phyloP scores from a whole-genome alignment of 345 rosid genomes.

The Syzygium aqueum region DNA sequence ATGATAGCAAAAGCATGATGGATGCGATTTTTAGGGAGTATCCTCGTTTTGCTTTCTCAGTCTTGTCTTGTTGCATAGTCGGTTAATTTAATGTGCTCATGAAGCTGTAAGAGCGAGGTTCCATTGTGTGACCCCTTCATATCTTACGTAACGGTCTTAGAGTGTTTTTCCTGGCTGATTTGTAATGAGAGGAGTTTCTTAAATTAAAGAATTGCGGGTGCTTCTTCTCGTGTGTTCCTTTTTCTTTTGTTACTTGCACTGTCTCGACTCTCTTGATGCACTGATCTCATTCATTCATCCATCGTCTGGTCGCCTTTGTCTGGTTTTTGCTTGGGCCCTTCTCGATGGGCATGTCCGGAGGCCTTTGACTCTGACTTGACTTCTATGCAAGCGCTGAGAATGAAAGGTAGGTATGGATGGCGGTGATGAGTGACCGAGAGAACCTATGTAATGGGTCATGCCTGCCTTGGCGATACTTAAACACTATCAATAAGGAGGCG shows the following conservation, averaged over 20 bases:
- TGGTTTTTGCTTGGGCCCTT: background rate
- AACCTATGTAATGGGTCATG: background rate
- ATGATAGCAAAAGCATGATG: conserved; percentile 21
- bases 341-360: background rate
- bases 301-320: background rate
- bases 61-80: background rate
- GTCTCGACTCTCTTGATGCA: background rate
- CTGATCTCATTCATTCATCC: background rate
- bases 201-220: background rate
- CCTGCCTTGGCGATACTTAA: background rate
- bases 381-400: background rate
- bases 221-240: background rate
- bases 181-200: background rate
- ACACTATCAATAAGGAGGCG: background rate
- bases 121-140: conserved; percentile 8
- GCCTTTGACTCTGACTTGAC: background rate
- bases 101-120: conserved; percentile 14
- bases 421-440: background rate
- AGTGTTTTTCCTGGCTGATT: background rate
- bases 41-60: conserved; percentile 31
- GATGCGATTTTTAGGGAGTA: conserved; percentile 61
- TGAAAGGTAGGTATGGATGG: background rate
- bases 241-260: background rate
- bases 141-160: background rate
- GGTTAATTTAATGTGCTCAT: conserved; percentile 10